Conservation (phyloP, 257 asterid species). For the Striga asiatica region DNA sequence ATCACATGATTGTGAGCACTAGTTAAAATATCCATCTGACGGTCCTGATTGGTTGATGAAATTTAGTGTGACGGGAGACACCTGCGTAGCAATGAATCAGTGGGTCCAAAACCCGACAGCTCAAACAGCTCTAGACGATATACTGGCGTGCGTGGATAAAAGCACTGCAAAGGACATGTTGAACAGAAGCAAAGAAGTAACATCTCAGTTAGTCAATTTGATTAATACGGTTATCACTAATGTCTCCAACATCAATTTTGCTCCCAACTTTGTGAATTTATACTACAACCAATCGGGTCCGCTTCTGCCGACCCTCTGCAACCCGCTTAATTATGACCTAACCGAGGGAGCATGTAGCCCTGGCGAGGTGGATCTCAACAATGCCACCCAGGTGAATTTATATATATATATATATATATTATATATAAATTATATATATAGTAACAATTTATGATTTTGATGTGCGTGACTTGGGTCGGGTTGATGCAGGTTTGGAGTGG, state of each 20-base stretch:
- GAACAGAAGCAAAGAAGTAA: constrained; percentile 52
- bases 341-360: constrained; percentile 42
- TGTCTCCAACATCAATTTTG: constrained; percentile 71
- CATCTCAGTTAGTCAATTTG: constrained; percentile 51
- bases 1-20: too few relatives aligned
- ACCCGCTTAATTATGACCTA: constrained; percentile 57
- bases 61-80: constrained; percentile 67
- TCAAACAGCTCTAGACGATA: constrained; percentile 76
- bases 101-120: constrained; percentile 80
- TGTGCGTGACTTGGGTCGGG: too few relatives aligned
- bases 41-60: too few relatives aligned
- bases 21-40: too few relatives aligned
- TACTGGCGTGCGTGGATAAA: constrained; percentile 72
- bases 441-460: too few relatives aligned
- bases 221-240: constrained; percentile 64
- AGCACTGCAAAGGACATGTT: constrained; percentile 68
- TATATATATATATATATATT: too few relatives aligned
- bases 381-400: constrained; percentile 94
- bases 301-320: constrained; percentile 68
- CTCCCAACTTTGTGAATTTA: constrained; percentile 52
- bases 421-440: too few relatives aligned
- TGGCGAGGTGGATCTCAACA: constrained; percentile 58
- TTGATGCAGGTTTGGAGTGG: constrained; percentile 66
- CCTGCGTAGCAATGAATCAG: constrained; percentile 79
- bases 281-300: constrained; percentile 96